These are phyloP conservation scores for Brachypodium distachyon DNA, from an alignment of 202 grass and related monocot species.

Conservation along the genomic window DNA sequence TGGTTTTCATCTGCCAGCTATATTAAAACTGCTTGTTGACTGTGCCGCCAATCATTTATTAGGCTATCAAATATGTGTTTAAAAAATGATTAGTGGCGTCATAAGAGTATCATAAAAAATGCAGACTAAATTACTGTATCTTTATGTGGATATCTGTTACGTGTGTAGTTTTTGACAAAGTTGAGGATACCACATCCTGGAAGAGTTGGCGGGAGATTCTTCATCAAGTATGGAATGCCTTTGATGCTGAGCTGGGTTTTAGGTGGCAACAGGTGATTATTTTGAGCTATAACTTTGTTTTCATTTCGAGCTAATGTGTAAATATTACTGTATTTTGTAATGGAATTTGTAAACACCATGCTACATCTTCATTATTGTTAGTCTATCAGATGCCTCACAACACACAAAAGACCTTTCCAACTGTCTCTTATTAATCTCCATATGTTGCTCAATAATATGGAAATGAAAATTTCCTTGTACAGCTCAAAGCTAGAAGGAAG, in stretches of 20 bases:
- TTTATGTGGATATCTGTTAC: neutral
- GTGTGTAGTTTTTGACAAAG: slow-evolving; percentile 83
- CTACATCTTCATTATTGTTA: neutral
- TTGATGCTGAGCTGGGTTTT: slow-evolving; percentile 90
- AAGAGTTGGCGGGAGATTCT: slow-evolving; percentile 85
- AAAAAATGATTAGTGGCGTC: neutral
- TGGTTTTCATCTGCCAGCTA: neutral
- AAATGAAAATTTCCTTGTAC: slow-evolving; percentile 12
- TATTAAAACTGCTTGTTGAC: neutral
- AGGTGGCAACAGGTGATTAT: slow-evolving; percentile 85
- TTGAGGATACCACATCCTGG: slow-evolving; percentile 93
- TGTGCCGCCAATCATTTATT: neutral
- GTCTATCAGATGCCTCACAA: neutral
- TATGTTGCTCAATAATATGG: slow-evolving; percentile 1
- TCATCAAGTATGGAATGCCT: slow-evolving; percentile 84
- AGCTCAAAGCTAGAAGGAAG: slow-evolving; percentile 85
- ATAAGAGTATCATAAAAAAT: slow-evolving; percentile 7
- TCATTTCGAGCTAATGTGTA: neutral
- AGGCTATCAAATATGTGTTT: neutral
- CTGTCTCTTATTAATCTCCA: neutral
- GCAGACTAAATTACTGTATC: neutral
- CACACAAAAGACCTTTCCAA: neutral
- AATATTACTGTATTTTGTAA: neutral
- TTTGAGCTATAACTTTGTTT: slow-evolving; percentile 23
- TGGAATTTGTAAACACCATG: neutral